Base-by-base conservation (phyloP, 1,284 basidiomycete species). In the Omphalotus olearius region DNA sequence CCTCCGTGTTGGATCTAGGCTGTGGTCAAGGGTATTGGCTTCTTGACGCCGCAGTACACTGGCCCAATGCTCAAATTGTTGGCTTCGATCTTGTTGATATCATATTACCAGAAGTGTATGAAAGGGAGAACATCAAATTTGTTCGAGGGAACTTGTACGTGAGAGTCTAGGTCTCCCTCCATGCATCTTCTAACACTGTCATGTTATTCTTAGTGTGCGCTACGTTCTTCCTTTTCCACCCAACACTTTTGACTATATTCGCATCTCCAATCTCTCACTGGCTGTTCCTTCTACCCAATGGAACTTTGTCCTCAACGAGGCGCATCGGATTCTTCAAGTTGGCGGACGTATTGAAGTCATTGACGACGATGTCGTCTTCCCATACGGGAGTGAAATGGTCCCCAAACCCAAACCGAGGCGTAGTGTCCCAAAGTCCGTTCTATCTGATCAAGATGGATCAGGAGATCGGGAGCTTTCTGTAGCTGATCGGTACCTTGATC, bases 1-100 rank as follows among this genome's bases (percentile, higher is more conserved):
- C 63, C 1, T 66, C 68, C n/a, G 79, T 84, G 25, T 73, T 90
- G 9, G 87, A 89, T 60, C 67, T 90, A 14, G 87, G 87, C 5
- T 88, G 85, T 65, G 87, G 87, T 4, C 61, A 75, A 48, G 86
- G 86, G 1, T 60, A 74, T 39, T 90, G 87, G 87, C 70, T 80
- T 1, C 57, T 79, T 0, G 71, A 80, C 40, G 81, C 85, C 2
- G 78, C 84, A 6, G 68, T 62, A 16, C 60, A 67, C n/a, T 90
- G 87, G 87, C 74, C 70, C 33, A 64, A 70, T 33, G 68, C 79
- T 14, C 71, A 71, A 18, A 72, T 89, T 47, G 79, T 76, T 14
- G 86, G 81, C 1, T 71, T 88, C 36, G 85, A 89, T 60, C 64
- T 89, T 33, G 71, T 87, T 13, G 75, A 85, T 59, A 64, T 79